These are phyloP conservation scores for Onygena corvina DNA, from an alignment of 2,329 filamentous ascomycete species.

Conservation along the genomic window DNA sequence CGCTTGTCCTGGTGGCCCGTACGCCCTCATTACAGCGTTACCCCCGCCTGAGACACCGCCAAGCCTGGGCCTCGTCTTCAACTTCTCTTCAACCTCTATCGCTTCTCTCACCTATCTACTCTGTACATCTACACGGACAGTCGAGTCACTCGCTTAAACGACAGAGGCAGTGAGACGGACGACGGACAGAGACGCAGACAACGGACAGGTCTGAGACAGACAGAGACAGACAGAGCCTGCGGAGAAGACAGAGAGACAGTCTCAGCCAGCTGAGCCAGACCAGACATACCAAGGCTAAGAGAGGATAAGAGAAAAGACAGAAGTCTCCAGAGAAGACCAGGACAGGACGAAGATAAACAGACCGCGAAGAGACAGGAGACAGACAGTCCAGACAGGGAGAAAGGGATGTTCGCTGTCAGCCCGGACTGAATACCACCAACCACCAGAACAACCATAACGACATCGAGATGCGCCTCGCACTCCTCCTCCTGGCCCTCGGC, in stretches of 20 bases:
- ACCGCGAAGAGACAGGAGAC: too few relatives aligned
- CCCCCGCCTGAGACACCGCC: conserved; percentile 5
- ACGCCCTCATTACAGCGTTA: neutral
- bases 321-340: too few relatives aligned
- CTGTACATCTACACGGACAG: neutral
- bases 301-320: too few relatives aligned
- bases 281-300: too few relatives aligned
- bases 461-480: conserved; percentile 13
- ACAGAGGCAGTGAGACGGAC: neutral
- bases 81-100: conserved; percentile 22
- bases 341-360: too few relatives aligned
- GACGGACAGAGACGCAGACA: neutral
- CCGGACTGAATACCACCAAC: too few relatives aligned
- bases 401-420: too few relatives aligned
- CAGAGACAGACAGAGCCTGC: neutral
- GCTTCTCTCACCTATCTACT: neutral
- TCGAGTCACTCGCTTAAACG: neutral
- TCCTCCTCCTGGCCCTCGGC: conserved; percentile 25
- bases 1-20: neutral
- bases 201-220: neutral
- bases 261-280: too few relatives aligned
- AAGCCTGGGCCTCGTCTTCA: neutral
- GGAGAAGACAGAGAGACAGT: neutral
- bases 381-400: too few relatives aligned
- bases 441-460: too few relatives aligned